Base-by-base conservation (phyloP, 345 rosid genomes). In the Pelargonium nanum region DNA sequence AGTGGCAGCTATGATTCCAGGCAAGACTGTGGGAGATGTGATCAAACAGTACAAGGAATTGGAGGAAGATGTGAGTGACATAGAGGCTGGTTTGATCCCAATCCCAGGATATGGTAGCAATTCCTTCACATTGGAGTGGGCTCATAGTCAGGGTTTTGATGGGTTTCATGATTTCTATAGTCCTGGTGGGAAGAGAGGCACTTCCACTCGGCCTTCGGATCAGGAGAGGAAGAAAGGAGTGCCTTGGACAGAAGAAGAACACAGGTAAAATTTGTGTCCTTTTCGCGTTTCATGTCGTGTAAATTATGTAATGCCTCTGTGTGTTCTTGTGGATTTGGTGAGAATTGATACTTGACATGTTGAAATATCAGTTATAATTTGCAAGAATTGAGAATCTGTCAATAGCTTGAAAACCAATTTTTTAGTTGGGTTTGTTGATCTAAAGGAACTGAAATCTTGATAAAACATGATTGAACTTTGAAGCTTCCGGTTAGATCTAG, bases 161-260 rank as follows among this genome's bases (percentile, higher is more conserved):
- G 84, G 78, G 22, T 63, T 72, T 40, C 77, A 80, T 6, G 88
- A 81, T 6, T 70, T 63, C 55, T 83, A 79, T 70, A 70, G 75
- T 57, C 64, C 79, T 19, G 83, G 85, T 61, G 93, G 83, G 17
- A 94, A 84, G 70, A 80, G 95, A 69, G 85, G 86, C 65, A 57
- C 83, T 0, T 76, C 74, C 0, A 66, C 77, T 6, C 69, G 91
- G 34, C 69, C 89, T 61, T 80, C 85, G 2, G 95, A 94, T 61
- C 96, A 80, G 55, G 99, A 94, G 61, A 79, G 97, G 76, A 94
- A 94, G 86, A 94, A 88, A 81, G 99, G 99, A 19, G 89, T 94
- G 23, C 97, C 99, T 1, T 93, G 99, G 99, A 93, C 97, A 0
- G 99, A 93, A 69, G 99, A 90, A 67, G 99, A 94, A 69, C 99